Percentiles rank a stretch among this genome's conserved stretches.
Evolutionary conservation across 805 yeast species (phyloP).

Genomic region (Saturnispora gosingensis): DNA sequence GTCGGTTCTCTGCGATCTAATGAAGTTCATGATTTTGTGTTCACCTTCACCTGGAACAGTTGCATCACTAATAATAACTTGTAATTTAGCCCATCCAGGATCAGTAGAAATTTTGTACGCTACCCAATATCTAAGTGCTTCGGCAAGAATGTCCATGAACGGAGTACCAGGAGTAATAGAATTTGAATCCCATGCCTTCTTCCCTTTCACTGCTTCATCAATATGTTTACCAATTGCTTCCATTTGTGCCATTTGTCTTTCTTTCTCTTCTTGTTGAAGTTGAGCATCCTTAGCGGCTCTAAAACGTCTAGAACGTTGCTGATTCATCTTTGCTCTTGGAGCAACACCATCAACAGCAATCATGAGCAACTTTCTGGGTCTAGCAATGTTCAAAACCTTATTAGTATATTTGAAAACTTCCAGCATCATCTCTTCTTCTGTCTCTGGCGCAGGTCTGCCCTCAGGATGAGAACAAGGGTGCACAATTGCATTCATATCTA

Average conservation of each 20-base stretch:
- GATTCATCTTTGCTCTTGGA: conserved; percentile 97
- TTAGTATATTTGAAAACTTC: conserved; percentile 92
- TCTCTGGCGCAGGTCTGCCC: conserved; percentile 89
- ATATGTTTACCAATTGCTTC: conserved; percentile 63
- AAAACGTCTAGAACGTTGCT: conserved; percentile 89
- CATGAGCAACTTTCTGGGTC: conserved; percentile 86
- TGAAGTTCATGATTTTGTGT: conserved; percentile 94
- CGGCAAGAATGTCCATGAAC: conserved; percentile 86
- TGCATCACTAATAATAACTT: conserved; percentile 89
- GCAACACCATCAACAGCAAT: conserved; percentile 99
- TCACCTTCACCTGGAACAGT: conserved; percentile 99
- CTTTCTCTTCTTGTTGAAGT: conserved; percentile 63
- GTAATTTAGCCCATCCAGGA: conserved; percentile 87
- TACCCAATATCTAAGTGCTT: conserved; percentile 81
- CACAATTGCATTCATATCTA: conserved; percentile 98
- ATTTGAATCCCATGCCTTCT: conserved; percentile 88
- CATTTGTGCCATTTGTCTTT: conserved; percentile 46
- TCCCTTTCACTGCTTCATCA: conserved; percentile 64
- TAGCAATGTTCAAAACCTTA: conserved; percentile 83
- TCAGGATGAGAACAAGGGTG: conserved; percentile 99
- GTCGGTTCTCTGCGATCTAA: conserved; percentile 80
- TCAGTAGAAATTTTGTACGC: conserved; percentile 80
- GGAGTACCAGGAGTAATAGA: conserved; percentile 99
- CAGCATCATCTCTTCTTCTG: conserved; percentile 93
- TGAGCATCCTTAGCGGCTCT: conserved; percentile 86